Evolutionary conservation across 768 basidiomycete genomes (phyloP), one percentile per base, ranked within the genome.

Genomic region (Mycena filopes): DNA sequence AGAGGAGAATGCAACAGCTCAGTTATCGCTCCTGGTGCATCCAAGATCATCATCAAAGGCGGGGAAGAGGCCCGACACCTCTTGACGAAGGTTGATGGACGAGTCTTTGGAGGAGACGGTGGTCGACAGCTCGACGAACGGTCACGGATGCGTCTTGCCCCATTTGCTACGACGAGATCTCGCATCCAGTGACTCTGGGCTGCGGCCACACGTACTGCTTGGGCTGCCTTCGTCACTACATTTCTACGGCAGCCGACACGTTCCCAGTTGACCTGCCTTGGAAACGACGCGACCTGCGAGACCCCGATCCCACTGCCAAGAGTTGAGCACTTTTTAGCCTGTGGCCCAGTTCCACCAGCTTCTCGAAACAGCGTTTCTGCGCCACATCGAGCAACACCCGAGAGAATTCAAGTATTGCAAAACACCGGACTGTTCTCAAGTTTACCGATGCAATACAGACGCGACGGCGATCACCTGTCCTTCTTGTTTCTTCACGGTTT

Each of bases 21-120:
- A 41, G 75, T 85, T 26, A 73, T 84, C 25, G 63, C 76, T 0
- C 73, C 80, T 0, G 68, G 67, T 26, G 71, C 77, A 0, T 76
- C 79, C 59, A 84, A 71, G 16, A 76, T 91, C 42, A 82, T 79
- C 1, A 76, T 90, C 46, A 82, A 82, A 25, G 89, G 88, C 1
- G 86, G 84, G 12, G 88, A 88, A 57, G 84, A 86, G 31, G 87
- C 84, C 1, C 79, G 82, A 10, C 82, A 85, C 43, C 75, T 81
- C 29, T 70, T 89, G 20, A 74, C 78, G 53, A 73, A n/a, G 78
- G 48, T 76, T 87, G 18, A 79, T 87, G 26, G 73, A 79, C 2
- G 79, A 85, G 55, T 81, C 84, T 5, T 60, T 78, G 9, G 73
- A 71, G 18, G 75, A 73, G 6, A 43, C 61, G 10, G 31, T 45